Conservation (phyloP, 2,329 filamentous ascomycete species). For the Pseudogymnoascus sp. region DNA sequence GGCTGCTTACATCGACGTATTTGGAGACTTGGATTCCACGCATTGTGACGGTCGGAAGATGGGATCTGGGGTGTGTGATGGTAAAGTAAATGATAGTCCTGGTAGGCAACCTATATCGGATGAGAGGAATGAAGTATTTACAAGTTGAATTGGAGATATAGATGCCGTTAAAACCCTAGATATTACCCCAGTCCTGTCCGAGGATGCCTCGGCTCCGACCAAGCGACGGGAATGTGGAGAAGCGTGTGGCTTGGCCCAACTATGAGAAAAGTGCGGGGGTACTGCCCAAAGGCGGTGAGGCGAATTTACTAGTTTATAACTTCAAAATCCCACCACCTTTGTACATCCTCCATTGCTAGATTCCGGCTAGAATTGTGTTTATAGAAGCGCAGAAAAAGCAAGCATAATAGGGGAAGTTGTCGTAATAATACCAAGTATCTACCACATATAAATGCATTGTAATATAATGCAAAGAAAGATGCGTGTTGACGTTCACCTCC, state of each 20-base stretch:
- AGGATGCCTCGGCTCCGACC: constrained; percentile 1
- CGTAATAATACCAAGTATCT: too few species aligned
- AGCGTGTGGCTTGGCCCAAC: neutral
- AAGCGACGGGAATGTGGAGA: neutral
- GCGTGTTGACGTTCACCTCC: too few species aligned
- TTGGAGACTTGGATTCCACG: constrained; percentile 64
- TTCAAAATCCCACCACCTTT: too few species aligned
- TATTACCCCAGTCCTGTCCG: neutral
- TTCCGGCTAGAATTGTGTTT: too few species aligned
- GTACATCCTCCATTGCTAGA: too few species aligned
- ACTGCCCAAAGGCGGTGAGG: neutral
- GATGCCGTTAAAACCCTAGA: neutral
- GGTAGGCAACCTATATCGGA: neutral
- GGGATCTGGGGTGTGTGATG: neutral
- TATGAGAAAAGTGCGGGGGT: neutral
- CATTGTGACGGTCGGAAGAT: constrained; percentile 39
- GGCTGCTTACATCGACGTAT: constrained; percentile 58
- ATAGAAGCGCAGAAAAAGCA: too few species aligned
- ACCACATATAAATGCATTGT: too few species aligned
- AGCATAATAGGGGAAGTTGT: too few species aligned
- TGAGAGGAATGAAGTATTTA: neutral
- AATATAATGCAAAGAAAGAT: too few species aligned
- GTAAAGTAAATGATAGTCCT: neutral
- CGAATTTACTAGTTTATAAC: too few species aligned
- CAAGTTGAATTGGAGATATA: neutral